phyloP scores from a whole-genome alignment of 2,329 filamentous ascomycete genomes.

The Neopestalotiopsis sp. region DNA sequence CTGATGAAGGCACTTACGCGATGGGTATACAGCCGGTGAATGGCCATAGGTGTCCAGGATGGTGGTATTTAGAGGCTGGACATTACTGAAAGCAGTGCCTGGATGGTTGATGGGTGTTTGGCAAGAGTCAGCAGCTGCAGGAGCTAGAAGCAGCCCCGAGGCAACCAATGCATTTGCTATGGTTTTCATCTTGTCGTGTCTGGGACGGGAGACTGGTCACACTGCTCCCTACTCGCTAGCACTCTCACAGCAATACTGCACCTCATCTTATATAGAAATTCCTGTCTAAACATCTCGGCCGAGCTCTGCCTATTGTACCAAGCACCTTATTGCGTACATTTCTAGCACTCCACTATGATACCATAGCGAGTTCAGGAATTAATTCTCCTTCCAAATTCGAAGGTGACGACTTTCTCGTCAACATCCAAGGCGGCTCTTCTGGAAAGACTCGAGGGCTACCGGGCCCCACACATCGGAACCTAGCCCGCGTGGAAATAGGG shows the following conservation, averaged over 20 bases:
- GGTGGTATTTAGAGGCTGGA: constrained; percentile 47
- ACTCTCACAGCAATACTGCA: not conserved
- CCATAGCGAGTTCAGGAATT: not conserved
- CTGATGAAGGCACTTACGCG: constrained; percentile 37
- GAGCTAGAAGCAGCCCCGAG: not conserved
- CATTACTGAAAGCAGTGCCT: constrained; percentile 38
- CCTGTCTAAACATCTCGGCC: not conserved
- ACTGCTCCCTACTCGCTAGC: not conserved
- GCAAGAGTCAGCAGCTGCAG: not conserved
- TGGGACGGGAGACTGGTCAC: not conserved
- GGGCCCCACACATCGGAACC: not conserved
- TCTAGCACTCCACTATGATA: not conserved
- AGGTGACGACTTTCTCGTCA: not conserved
- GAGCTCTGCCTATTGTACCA: not conserved
- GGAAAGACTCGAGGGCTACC: not conserved
- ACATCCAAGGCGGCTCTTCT: not conserved
- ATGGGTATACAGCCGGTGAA: constrained; percentile 41
- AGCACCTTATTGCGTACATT: not conserved
- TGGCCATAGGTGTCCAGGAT: constrained; percentile 45
- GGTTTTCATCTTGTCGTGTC: not conserved
- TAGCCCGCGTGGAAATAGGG: not conserved
- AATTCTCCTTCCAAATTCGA: not conserved
- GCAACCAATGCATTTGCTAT: not conserved
- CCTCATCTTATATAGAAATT: not conserved
- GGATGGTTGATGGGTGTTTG: not conserved